Evolutionary conservation across 164 flowering plant genomes (phyloP), one percentile per base, ranked within the genome.

Genomic region (Vitis labrusca): DNA sequence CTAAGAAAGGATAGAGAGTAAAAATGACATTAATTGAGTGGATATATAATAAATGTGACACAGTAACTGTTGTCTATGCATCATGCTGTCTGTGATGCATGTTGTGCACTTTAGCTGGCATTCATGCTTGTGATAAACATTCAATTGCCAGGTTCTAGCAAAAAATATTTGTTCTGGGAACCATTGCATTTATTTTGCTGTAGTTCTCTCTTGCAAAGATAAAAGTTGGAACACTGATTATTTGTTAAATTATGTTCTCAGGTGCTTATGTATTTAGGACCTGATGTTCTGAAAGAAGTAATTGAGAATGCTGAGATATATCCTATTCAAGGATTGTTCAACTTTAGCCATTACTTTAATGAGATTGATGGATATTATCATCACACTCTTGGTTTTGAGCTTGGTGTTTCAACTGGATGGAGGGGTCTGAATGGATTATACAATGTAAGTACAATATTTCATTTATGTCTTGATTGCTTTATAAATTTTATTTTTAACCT

Each of bases 391-490:
- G 97, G 92, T 44, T 80, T 68, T 79, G 93, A 92, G 70, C 74
- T 85, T 75, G 98, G 99, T 53, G 85, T 81, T 63, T 83, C 98
- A 67, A 93, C 97, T 74, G 99, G 99, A 47, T 96, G 99, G 99
- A 86, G 65, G 44, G 64, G 74, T 74, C 65, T 96, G 63, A 68
- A 92, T 67, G 73, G 81, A 3, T 81, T 88, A 9, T 96, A 93
- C 72, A 90, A 84, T 63, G 99, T 96, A 81, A 80, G 88, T 63
- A 61, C 49, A 71, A 10, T 47, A 65, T 67, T 8, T 14, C 67
- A 13, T 12, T 57, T 5, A 23, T 70, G 37, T 23, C 17, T 55
- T 55, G 17, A 11, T 55, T 55, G 16, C 30, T 13, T 59, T 17
- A 2, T 8, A 17, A 59, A 44, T 10, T 32, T 47, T 63, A 13